phyloP scores from a whole-genome alignment of 768 basidiomycete genomes.

The Suillus tomentosus region DNA sequence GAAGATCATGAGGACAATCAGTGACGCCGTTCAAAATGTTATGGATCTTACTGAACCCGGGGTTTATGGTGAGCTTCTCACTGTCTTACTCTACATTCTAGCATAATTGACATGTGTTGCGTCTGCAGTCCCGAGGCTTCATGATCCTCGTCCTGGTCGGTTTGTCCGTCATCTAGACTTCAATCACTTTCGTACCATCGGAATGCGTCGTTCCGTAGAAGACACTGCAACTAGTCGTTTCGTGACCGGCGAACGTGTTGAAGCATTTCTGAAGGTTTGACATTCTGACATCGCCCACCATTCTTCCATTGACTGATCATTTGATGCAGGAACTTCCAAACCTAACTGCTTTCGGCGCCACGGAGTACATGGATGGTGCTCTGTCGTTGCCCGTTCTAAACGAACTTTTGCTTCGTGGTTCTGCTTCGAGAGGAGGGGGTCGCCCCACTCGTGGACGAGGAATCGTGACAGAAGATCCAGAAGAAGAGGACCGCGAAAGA shows the following conservation, averaged over 20 bases:
- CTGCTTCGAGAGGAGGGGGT: conserved; percentile 66
- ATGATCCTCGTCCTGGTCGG: conserved; percentile 74
- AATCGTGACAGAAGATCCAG: conserved; percentile 51
- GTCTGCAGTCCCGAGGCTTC: conserved; percentile 60
- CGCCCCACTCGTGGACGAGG: conserved; percentile 69
- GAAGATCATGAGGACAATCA: conserved; percentile 79
- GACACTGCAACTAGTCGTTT: conserved; percentile 90
- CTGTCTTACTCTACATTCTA: conserved; percentile 10
- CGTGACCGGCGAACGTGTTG: conserved; percentile 87
- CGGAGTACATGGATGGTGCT: conserved; percentile 98
- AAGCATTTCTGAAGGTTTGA: conserved; percentile 73
- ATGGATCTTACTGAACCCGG: conserved; percentile 65
- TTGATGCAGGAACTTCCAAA: conserved; percentile 80
- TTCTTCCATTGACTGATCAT: conserved; percentile 10
- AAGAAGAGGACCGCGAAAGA: conserved; percentile 78
- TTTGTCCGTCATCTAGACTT: conserved; percentile 90
- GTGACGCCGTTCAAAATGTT: conserved; percentile 73
- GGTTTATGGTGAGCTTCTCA: conserved; percentile 60
- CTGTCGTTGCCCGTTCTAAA: conserved; percentile 82
- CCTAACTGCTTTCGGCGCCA: conserved; percentile 86
- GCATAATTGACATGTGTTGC: conserved; percentile 13
- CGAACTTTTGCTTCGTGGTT: conserved; percentile 88
- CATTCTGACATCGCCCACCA: conserved; percentile 2
- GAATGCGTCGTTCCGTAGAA: conserved; percentile 90
- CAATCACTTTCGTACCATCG: conserved; percentile 96